phyloP scores from a whole-genome alignment of 305 asterid genomes.

The Ruellia speciosa region DNA sequence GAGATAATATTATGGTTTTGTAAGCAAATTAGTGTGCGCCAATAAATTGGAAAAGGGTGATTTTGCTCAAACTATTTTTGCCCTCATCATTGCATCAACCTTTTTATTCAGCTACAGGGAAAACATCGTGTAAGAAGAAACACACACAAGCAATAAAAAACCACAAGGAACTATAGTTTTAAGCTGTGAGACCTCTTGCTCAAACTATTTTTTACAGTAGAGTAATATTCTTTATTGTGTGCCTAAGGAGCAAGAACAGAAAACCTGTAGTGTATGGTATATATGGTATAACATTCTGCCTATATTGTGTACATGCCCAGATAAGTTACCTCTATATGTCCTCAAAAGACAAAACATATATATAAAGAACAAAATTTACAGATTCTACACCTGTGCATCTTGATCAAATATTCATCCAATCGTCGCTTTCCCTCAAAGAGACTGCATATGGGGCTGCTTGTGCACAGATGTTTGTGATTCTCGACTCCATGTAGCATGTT shows the following conservation, averaged over 20 bases:
- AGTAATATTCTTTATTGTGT: too few relatives aligned
- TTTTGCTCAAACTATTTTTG: too few relatives aligned
- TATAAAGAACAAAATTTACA: constrained; percentile 20
- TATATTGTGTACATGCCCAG: constrained; percentile 23
- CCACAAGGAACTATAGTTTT: too few relatives aligned
- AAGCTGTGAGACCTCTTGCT: too few relatives aligned
- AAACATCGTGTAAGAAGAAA: too few relatives aligned
- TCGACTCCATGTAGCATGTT: constrained; percentile 15
- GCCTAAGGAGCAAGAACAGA: too few relatives aligned
- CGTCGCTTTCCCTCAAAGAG: constrained; percentile 20
- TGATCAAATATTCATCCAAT: constrained; percentile 7
- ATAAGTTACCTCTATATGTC: constrained; percentile 11
- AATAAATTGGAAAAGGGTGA: not conserved
- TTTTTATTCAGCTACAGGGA: too few relatives aligned
- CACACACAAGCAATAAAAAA: too few relatives aligned
- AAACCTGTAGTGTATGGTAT: not conserved
- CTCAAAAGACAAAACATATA: constrained; percentile 7
- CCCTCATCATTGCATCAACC: too few relatives aligned
- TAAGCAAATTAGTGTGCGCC: not conserved
- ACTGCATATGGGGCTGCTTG: constrained; percentile 7
- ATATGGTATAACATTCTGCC: constrained; percentile 18
- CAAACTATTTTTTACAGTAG: too few relatives aligned
- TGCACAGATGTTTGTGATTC: constrained; percentile 7
- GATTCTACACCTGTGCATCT: constrained; percentile 25
- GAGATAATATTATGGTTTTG: constrained; percentile 10